Conservation (phyloP, 306 rosid genomes). For the Heteromeles arbutifolia region DNA sequence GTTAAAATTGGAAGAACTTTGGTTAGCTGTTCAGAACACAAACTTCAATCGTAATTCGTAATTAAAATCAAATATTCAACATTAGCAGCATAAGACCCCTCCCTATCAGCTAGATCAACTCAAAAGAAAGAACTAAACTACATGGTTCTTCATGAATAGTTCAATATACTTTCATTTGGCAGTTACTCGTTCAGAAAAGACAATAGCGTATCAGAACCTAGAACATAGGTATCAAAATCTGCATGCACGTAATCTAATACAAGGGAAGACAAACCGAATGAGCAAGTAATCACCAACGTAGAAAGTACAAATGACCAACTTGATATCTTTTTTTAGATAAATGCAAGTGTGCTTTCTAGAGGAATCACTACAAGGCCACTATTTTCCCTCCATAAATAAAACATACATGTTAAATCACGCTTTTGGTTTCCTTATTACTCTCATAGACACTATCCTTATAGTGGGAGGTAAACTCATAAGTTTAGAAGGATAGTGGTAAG, state of each 20-base stretch:
- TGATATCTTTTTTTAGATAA: neutral
- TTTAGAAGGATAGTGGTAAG: neutral
- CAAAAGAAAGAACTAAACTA: neutral
- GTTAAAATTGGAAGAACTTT: constrained; percentile 16
- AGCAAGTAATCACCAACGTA: neutral
- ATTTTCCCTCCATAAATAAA: neutral
- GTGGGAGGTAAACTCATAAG: neutral
- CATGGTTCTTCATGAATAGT: neutral
- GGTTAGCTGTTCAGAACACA: constrained; percentile 3
- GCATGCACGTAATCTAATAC: neutral
- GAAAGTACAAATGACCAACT: neutral
- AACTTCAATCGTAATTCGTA: neutral
- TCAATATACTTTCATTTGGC: neutral
- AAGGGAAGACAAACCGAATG: neutral
- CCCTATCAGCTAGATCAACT: neutral
- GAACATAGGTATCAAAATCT: neutral
- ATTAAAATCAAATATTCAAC: neutral
- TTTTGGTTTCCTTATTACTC: neutral
- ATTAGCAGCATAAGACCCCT: neutral
- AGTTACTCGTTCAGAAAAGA: neutral
- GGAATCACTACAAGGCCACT: neutral
- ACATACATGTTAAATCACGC: neutral
- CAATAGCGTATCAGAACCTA: neutral
- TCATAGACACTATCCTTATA: neutral
- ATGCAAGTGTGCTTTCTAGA: neutral